Evolutionary conservation across 2,329 filamentous ascomycete genomes (phyloP), one percentile per base, ranked within the genome.

Genomic region (Penicillium sp.): DNA sequence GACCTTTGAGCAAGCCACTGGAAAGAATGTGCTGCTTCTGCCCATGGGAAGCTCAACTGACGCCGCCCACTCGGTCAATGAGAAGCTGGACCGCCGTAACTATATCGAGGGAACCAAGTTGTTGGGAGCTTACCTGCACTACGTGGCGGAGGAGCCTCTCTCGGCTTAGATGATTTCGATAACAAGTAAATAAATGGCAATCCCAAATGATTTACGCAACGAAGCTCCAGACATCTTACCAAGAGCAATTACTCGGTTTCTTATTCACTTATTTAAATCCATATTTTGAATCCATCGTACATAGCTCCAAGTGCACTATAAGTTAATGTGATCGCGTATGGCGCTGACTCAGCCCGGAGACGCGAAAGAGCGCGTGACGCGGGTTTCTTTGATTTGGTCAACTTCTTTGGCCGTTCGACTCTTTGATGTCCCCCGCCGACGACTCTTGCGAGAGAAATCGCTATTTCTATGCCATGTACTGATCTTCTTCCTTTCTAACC

Each of bases 31-130:
- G 43, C 81, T 99, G 56, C 81, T 99, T 64, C 79, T 99, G 66
- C 95, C 95, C 31, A 98, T 99, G 95, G 95, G 95, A 46, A 96
- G 91, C 81, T 96, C 91, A 44, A 99, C 93, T 1, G 95, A 98
- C 75, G 93, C 91, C 43, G 95, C 95, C 8, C 95, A 99, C 80
- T 96, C 92, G 33, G 96, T 97, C 78, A 99, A 99, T 76, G 95
- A 98, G 85, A 97, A 96, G 84, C 83, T 99, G 57, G 95, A 99
- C 77, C 92, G 90, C 84, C 87, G 85, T 72, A 99, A 99, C 80
- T 99, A 99, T 76, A 96, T 99, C 70, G 92, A 99, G 81, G 95
- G 95, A 49, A 97, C 91, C 69, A 99, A 99, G 85, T 79, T 99
- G 62, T 79, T 99, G 57, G 95, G 95, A 48, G 91, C 93, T 3